phyloP scores from a whole-genome alignment of 768 basidiomycete genomes.

The Mycena indigotica region DNA sequence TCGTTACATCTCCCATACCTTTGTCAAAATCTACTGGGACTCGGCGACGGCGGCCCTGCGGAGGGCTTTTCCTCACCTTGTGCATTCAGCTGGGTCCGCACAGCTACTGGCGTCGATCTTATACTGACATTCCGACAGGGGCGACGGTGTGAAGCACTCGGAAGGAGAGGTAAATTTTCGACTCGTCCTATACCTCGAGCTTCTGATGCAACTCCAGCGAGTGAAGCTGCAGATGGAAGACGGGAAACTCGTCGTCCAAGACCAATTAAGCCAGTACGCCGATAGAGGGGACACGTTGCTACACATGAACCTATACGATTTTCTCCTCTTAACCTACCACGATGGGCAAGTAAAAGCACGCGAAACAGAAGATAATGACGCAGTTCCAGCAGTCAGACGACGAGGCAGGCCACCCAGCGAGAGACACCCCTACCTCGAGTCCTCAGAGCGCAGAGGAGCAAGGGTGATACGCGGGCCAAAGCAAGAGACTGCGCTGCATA shows the following conservation, averaged over 20 bases:
- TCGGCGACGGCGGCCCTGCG: constrained; percentile 15
- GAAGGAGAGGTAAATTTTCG: background rate
- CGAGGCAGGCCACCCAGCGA: constrained; percentile 24
- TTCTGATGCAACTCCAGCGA: background rate
- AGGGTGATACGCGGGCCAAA: constrained; percentile 25
- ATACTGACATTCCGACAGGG: too few relatives aligned
- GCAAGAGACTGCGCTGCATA: constrained; percentile 36
- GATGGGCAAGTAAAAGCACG: constrained; percentile 8
- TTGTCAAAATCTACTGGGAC: constrained; percentile 38
- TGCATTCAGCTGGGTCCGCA: background rate
- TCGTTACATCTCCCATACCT: constrained; percentile 38
- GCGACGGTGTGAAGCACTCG: background rate
- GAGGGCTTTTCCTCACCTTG: constrained; percentile 8
- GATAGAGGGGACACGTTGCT: constrained; percentile 19
- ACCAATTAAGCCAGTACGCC: constrained; percentile 23
- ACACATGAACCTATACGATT: background rate
- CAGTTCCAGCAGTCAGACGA: background rate
- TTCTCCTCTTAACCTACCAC: constrained; percentile 6
- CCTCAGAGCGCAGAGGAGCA: constrained; percentile 9
- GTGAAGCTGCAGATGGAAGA: background rate
- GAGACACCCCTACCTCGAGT: constrained; percentile 21
- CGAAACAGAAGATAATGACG: constrained; percentile 13
- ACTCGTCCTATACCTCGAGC: background rate
- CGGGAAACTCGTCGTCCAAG: background rate
- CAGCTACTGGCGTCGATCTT: background rate